Percentiles rank a stretch among this genome's conserved stretches.
Conservation (phyloP, 2,329 filamentous ascomycete species). For the Cercospora sp. region DNA sequence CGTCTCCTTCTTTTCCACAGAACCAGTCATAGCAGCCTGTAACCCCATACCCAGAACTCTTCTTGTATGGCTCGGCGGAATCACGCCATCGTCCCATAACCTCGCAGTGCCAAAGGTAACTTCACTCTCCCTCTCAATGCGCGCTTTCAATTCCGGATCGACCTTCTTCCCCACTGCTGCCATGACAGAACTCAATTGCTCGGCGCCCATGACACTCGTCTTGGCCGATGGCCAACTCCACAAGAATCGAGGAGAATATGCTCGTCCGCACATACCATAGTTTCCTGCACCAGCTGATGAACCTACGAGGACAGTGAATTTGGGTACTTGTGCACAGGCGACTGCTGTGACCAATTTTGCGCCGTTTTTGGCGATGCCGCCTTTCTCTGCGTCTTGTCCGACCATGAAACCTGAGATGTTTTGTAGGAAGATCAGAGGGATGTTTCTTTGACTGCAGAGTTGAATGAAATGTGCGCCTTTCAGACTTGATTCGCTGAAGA, state of each 20-base stretch:
- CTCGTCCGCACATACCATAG: conserved; percentile 95
- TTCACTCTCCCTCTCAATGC: conserved; percentile 89
- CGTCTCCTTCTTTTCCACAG: conserved; percentile 38
- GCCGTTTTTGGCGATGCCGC: conserved; percentile 96
- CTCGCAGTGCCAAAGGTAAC: conserved; percentile 84
- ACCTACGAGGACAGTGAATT: conserved; percentile 96
- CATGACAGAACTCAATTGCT: conserved; percentile 92
- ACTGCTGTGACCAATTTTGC: conserved; percentile 96
- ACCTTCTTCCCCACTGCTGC: conserved; percentile 82
- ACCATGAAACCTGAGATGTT: conserved; percentile 99
- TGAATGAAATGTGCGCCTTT: conserved; percentile 98
- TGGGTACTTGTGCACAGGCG: conserved; percentile 89
- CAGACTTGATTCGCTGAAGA: conserved; percentile 83
- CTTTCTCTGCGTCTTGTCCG: conserved; percentile 83
- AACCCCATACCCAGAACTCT: conserved; percentile 51
- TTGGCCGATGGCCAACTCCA: conserved; percentile 99
- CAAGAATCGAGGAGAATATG: conserved; percentile 85
- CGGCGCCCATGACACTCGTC: conserved; percentile 92
- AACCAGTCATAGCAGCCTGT: conserved; percentile 45
- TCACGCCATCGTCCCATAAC: conserved; percentile 70
- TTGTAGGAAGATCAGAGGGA: conserved; percentile 90
- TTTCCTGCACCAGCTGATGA: conserved; percentile 92
- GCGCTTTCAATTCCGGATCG: conserved; percentile 74
- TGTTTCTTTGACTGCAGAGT: conserved; percentile 83
- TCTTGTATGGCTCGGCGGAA: conserved; percentile 52